Conservation (phyloP, 768 basidiomycete genomes). For the Lentinula boryana region DNA sequence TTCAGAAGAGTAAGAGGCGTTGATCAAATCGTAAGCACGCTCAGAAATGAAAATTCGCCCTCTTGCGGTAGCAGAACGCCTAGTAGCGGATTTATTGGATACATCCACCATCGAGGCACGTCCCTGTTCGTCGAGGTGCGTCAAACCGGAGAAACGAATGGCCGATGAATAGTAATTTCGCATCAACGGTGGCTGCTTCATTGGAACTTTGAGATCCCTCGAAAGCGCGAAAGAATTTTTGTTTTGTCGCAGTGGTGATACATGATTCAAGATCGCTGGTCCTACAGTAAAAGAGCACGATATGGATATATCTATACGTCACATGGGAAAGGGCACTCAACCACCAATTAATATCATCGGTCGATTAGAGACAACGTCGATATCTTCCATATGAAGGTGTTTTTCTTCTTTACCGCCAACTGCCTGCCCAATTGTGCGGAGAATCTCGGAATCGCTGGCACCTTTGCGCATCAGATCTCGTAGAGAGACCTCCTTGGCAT, state of each 20-base stretch:
- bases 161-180: background rate
- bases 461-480: slow-evolving; percentile 67
- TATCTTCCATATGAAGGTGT: slow-evolving; percentile 80
- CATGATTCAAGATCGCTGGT: background rate
- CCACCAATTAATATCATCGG: slow-evolving; percentile 95
- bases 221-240: background rate
- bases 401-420: slow-evolving; percentile 71
- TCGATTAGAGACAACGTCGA: slow-evolving; percentile 70
- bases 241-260: background rate
- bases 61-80: slow-evolving; percentile 66
- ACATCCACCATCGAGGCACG: slow-evolving; percentile 84
- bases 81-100: slow-evolving; percentile 51
- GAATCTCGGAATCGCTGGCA: slow-evolving; percentile 56
- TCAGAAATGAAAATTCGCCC: slow-evolving; percentile 67
- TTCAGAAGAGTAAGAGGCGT: slow-evolving; percentile 29
- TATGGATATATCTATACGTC: slow-evolving; percentile 10
- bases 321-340: slow-evolving; percentile 48
- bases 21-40: slow-evolving; percentile 61
- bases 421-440: slow-evolving; percentile 56
- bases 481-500: slow-evolving; percentile 77
- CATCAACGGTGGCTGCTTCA: background rate
- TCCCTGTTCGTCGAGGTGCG: slow-evolving; percentile 28
- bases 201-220: background rate
- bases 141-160: background rate
- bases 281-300: slow-evolving; percentile 1